Evolutionary conservation across 1,284 basidiomycete species (phyloP).

Genomic region (Sanghuangporus baumii): DNA sequence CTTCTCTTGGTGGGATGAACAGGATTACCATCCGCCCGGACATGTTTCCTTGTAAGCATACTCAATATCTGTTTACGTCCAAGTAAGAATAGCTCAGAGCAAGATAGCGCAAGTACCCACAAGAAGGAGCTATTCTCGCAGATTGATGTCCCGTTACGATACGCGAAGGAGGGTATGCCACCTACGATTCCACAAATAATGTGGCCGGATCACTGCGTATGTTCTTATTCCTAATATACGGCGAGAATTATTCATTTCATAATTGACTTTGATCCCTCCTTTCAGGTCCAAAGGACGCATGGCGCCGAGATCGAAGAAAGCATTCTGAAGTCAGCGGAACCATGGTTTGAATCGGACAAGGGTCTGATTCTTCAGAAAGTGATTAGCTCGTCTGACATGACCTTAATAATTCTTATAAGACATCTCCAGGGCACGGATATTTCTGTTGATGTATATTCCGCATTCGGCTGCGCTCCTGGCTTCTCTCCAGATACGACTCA

Average conservation of each 20-base stretch:
- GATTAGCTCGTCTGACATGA: no score
- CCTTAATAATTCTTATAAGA: no score
- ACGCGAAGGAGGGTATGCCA: constrained; percentile 4
- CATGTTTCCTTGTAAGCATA: constrained; percentile 20
- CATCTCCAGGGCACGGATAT: constrained; percentile 10
- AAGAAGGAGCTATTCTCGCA: constrained; percentile 8
- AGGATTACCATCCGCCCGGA: constrained; percentile 19
- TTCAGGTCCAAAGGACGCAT: constrained; percentile 9
- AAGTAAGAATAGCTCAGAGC: background rate
- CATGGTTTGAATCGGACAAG: constrained; percentile 11
- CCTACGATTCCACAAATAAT: constrained; percentile 16
- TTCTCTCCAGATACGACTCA: background rate
- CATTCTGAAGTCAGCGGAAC: constrained; percentile 5
- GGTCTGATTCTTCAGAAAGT: constrained; percentile 17
- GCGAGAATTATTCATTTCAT: background rate
- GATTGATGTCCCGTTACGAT: constrained; percentile 15
- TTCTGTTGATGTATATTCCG: constrained; percentile 18
- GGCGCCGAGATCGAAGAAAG: constrained; percentile 18
- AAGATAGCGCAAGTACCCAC: constrained; percentile 14
- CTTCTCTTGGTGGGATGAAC: background rate
- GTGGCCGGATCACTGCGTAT: constrained; percentile 21
- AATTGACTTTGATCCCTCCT: background rate
- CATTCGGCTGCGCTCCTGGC: constrained; percentile 10
- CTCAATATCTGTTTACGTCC: background rate
- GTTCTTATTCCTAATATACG: background rate